Evolutionary conservation across 768 basidiomycete species (phyloP), one percentile per base, ranked within the genome.

Genomic region (Suillus placidus): DNA sequence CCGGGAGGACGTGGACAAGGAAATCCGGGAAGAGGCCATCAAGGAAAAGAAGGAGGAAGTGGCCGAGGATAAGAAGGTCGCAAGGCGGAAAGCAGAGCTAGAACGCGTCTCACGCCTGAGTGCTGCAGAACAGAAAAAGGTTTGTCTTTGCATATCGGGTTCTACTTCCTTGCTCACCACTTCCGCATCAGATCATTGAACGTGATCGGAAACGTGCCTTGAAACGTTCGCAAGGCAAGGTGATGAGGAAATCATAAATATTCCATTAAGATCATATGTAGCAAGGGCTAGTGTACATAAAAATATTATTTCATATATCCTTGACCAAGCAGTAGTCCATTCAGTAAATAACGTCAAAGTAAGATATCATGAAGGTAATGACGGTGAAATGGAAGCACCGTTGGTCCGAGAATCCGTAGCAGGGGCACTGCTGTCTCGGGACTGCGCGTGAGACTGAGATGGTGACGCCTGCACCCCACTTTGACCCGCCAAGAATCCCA

Each of bases 111-210:
- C 90, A 40, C 88, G 86, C 72, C 83, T 95, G 63, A 90, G 89
- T 71, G 83, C 92, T 37, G 84, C 87, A 23, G 92, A 94, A 70
- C 93, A 94, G 80, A 87, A 89, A 81, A 95, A 94, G 87, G 91
- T 88, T 61, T 57, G 73, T 67, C 13, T 32, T 38, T 23, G 65
- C 20, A 56, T 64, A 35, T 26, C 64, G 40, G 43, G 43, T 49
- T 52, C 32, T 56, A 26, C 4, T 32, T 54, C 32, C n/a, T 7
- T 30, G 16, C 38, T 58, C 55, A 45, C 42, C n/a, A 13, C 6
- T 34, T 54, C 13, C 63, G 70, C 55, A 69, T 47, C 64, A 91
- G 88, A 75, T 83, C 67, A 79, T 92, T 64, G 93, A 94, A 60
- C 89, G 89, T 68, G 92, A 93, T 71, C 89, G 88, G 66, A 93